phyloP scores from a whole-genome alignment of 2,329 filamentous ascomycete species.

The Hansfordia pulvinata region DNA sequence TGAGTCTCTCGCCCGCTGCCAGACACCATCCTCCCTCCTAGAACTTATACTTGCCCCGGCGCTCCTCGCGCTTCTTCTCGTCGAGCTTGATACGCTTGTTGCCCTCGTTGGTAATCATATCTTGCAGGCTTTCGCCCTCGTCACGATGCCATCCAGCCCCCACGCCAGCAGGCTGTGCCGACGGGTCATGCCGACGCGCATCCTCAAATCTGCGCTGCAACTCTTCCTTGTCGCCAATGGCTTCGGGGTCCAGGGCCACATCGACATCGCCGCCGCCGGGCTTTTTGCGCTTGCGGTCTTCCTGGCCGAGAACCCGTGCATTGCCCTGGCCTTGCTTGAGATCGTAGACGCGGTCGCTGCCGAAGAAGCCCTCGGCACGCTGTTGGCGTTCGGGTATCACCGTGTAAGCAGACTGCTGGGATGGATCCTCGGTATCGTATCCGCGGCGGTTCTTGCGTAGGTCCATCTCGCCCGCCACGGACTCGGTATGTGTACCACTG shows the following conservation, averaged over 20 bases:
- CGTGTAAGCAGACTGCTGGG: slow-evolving; percentile 68
- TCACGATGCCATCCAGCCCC: slow-evolving; percentile 62
- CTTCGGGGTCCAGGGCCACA: slow-evolving; percentile 78
- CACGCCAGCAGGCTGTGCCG: too few relatives aligned
- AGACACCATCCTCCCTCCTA: too few relatives aligned
- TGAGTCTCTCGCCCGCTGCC: too few relatives aligned
- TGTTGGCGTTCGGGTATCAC: slow-evolving; percentile 82
- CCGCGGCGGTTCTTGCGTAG: slow-evolving; percentile 77
- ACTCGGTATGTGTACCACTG: slow-evolving; percentile 52
- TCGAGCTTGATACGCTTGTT: slow-evolving; percentile 84
- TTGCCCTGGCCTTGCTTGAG: slow-evolving; percentile 46
- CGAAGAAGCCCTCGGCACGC: slow-evolving; percentile 85
- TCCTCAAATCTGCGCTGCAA: slow-evolving; percentile 68
- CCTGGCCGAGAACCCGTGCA: slow-evolving; percentile 64
- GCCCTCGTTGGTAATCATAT: slow-evolving; percentile 92
- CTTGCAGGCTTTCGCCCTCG: slow-evolving; percentile 73
- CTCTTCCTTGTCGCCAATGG: slow-evolving; percentile 68
- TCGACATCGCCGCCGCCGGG: slow-evolving; percentile 93
- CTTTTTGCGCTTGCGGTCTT: slow-evolving; percentile 87
- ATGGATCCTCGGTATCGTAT: slow-evolving; percentile 73
- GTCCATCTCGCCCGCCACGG: slow-evolving; percentile 76
- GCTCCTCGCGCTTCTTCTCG: slow-evolving; percentile 60
- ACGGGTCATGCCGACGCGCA: slow-evolving; percentile 50
- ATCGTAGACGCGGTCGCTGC: slow-evolving; percentile 87
- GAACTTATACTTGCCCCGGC: slow-evolving; percentile 40